Evolutionary conservation across 441 rosid species (phyloP).

Genomic region (Corymbia citriodora): DNA sequence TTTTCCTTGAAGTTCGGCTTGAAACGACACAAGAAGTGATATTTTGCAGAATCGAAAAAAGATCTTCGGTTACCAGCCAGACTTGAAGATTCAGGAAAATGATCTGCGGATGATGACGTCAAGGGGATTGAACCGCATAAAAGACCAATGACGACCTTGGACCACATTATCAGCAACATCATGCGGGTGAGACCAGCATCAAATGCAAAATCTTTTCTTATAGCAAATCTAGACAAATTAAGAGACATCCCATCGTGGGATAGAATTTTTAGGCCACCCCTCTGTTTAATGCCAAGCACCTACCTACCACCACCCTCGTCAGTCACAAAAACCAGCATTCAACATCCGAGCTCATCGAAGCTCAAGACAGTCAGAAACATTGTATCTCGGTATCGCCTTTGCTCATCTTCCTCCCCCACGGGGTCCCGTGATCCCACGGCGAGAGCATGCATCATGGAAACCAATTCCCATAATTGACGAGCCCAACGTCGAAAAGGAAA

Average conservation of each 20-base stretch:
- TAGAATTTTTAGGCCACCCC: not conserved
- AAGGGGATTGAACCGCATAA: not conserved
- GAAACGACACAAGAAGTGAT: not conserved
- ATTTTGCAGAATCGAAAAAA: not conserved
- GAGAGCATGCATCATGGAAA: not conserved
- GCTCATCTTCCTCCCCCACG: not conserved
- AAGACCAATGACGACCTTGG: conserved; percentile 9
- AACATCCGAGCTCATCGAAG: not conserved
- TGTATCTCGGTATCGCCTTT: not conserved
- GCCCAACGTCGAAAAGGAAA: not conserved
- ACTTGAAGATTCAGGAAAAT: not conserved
- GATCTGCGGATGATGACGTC: not conserved
- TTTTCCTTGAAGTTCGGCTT: not conserved
- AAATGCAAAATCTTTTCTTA: not conserved
- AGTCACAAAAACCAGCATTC: not conserved
- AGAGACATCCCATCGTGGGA: not conserved
- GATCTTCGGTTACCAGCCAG: not conserved
- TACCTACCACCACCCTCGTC: not conserved
- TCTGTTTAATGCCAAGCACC: not conserved
- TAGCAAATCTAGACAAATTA: not conserved
- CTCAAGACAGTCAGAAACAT: not conserved
- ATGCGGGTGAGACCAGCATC: not conserved
- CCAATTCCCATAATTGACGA: not conserved
- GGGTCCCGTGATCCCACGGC: not conserved
- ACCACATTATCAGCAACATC: conserved; percentile 15